These are phyloP conservation scores for Fusarium guadeloupense DNA, from an alignment of 2,329 filamentous ascomycete genomes.

Conservation along the genomic window DNA sequence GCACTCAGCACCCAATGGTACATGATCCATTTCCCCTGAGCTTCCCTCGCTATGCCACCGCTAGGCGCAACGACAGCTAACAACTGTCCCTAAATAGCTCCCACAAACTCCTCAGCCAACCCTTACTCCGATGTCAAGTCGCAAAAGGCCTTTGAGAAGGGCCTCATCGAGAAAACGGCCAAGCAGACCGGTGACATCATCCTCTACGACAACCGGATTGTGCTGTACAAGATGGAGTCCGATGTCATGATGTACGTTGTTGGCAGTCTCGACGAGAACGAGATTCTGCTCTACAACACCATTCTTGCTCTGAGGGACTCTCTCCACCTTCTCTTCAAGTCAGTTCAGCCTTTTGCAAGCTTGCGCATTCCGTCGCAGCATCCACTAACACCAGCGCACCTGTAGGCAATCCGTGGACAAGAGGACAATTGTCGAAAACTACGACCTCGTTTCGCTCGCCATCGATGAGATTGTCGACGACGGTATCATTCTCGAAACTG, in stretches of 20 bases:
- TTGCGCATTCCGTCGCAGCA: background rate
- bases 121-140: conserved; percentile 91
- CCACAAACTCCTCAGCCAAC: conserved; percentile 66
- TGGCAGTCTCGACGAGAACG: conserved; percentile 91
- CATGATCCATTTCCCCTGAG: conserved; percentile 27
- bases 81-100: conserved; percentile 39
- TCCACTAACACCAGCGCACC: conserved; percentile 9
- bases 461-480: conserved; percentile 97
- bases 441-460: conserved; percentile 91
- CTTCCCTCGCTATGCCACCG: conserved; percentile 24
- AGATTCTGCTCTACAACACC: conserved; percentile 95
- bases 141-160: conserved; percentile 97
- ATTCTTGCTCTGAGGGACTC: conserved; percentile 90
- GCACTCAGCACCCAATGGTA: conserved; percentile 58
- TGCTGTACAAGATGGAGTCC: conserved; percentile 97
- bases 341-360: conserved; percentile 44
- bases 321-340: conserved; percentile 93
- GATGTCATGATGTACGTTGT: conserved; percentile 97
- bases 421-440: conserved; percentile 97
- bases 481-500: conserved; percentile 96
- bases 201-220: conserved; percentile 94
- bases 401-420: conserved; percentile 93
- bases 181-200: conserved; percentile 97
- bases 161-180: conserved; percentile 91
- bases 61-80: conserved; percentile 43